Percentiles rank a stretch among this genome's conserved stretches.
Conservation (phyloP, 2,329 filamentous ascomycete genomes). For the Aureobasidium mangrovei region DNA sequence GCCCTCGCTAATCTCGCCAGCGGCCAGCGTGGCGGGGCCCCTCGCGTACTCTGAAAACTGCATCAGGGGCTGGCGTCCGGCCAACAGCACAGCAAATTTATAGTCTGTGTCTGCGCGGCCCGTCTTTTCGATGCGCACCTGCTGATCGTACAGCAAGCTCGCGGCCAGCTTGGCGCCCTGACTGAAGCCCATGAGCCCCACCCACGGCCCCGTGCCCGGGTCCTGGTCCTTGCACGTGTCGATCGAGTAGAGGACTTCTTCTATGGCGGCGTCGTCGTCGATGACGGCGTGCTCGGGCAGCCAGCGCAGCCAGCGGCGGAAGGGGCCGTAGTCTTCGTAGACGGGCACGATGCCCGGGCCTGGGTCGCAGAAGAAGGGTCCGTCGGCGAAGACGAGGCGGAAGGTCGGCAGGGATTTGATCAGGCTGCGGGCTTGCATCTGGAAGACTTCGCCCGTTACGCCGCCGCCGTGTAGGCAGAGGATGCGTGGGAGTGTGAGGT, state of each 20-base stretch:
- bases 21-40: constrained; percentile 30
- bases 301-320: constrained; percentile 57
- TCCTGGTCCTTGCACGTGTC: constrained; percentile 39
- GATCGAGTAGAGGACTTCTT: constrained; percentile 40
- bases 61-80: constrained; percentile 53
- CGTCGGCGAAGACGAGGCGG: constrained; percentile 65
- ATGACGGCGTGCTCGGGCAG: constrained; percentile 47
- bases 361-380: constrained; percentile 53
- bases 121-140: constrained; percentile 41
- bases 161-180: constrained; percentile 42
- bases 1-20: constrained; percentile 37
- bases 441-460: constrained; percentile 62
- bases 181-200: constrained; percentile 42
- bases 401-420: constrained; percentile 48
- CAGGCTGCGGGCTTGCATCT: constrained; percentile 54
- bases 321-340: constrained; percentile 59
- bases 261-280: constrained; percentile 40
- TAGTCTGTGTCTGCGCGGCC: constrained; percentile 35
- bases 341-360: constrained; percentile 56
- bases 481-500: constrained; percentile 48
- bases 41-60: constrained; percentile 37
- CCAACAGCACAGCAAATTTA: constrained; percentile 54
- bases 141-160: constrained; percentile 47
- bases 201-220: constrained; percentile 38
- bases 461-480: constrained; percentile 77